Conservation (phyloP, 2,329 filamentous ascomycete genomes). For the Aspergillus sp. region DNA sequence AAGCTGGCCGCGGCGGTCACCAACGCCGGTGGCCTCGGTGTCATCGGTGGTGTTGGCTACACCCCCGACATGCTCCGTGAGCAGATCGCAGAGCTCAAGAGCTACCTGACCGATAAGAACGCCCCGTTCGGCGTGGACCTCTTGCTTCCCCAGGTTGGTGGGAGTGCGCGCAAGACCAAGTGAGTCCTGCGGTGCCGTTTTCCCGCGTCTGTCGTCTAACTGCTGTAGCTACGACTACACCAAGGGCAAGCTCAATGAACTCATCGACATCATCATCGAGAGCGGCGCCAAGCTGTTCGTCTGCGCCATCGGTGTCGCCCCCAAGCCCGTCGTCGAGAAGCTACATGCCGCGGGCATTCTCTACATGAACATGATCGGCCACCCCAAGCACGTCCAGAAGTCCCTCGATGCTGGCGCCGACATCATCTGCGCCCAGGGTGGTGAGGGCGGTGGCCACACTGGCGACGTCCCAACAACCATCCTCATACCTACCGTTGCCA, state of each 20-base stretch:
- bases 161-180: constrained; percentile 92
- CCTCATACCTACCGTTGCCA: constrained; percentile 84
- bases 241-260: constrained; percentile 90
- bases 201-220: constrained; percentile 4
- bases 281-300: constrained; percentile 89
- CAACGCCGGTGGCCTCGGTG: constrained; percentile 91
- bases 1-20: constrained; percentile 94
- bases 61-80: constrained; percentile 95
- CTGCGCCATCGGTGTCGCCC: constrained; percentile 88
- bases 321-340: constrained; percentile 77
- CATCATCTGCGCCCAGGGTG: constrained; percentile 96
- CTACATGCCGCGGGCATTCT: constrained; percentile 80
- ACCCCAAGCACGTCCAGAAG: constrained; percentile 98
- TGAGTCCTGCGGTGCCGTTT: constrained; percentile 25
- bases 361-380: constrained; percentile 99
- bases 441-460: constrained; percentile 93
- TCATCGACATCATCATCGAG: constrained; percentile 87
- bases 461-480: constrained; percentile 86
- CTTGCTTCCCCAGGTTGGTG: constrained; percentile 87
- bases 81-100: constrained; percentile 91
- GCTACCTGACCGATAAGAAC: constrained; percentile 76
- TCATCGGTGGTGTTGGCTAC: constrained; percentile 86
- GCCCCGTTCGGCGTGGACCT: constrained; percentile 93
- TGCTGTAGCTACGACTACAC: constrained; percentile 87
- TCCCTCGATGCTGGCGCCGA: constrained; percentile 85